Base-by-base conservation (phyloP, 148 eudicot genomes). In the Polygonum aviculare region DNA sequence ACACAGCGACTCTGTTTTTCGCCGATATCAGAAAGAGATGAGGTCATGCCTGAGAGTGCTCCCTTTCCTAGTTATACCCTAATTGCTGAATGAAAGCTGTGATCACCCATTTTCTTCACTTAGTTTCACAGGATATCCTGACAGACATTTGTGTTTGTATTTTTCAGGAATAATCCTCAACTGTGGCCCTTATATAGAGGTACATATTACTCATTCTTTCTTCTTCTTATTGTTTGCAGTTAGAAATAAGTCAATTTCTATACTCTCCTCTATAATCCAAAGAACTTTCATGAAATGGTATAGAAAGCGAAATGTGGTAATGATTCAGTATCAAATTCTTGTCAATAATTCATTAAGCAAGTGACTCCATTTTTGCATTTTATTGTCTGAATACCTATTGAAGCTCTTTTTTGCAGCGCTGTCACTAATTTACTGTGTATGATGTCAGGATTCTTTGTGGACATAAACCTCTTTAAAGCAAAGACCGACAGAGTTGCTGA, bases 181-280 rank as follows among this genome's bases (percentile, higher is more conserved):
- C 82, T 94, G 77, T 92, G 98, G 98, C 98, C 98, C 48, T 80
- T 94, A 47, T 94, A 92, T 87, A 86, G 97, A 90, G 98, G 98
- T 94, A 88, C 51, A 14, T 14, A 26, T 73, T 65, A 16, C 69
- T 26, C 10, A 26, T n/a, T 67, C 38, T n/a, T 36, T 36, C 18
- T 18, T 26, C 31, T 26, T 26, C 31, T 26, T 26, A 26, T 26
- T 26, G 0, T 26, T 26, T 26, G 31, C 31, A 36, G 19, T 38
- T 45, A 14, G n/a, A n/a, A 67, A 15, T 36, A 67, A 5, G 14
- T 2, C 12, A 12, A 36, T 35, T 60, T 14, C 31, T 35, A 15
- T 67, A 67, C 38, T 67, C 15, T 45, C 19, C 19, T 67, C 38
- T 36, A 38, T 38, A 67, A 67, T 36, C 21, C 9, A 33, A 67